Conservation (phyloP, 2,329 filamentous ascomycete genomes). For the Xylaria sp. region DNA sequence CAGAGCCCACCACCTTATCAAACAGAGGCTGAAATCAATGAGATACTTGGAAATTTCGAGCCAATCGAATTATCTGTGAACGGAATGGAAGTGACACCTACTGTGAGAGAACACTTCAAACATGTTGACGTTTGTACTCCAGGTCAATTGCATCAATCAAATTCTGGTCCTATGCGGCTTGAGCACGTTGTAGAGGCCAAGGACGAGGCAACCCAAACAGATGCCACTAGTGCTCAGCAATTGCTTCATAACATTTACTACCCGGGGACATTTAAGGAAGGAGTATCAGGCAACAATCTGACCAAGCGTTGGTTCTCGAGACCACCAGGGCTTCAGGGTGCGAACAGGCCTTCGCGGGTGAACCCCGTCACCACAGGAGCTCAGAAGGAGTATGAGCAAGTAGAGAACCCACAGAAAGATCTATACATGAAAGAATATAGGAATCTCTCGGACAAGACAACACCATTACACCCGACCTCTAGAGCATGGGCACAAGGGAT, state of each 20-base stretch:
- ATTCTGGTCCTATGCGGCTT: not conserved
- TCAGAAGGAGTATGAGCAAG: not conserved
- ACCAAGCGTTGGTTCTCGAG: not conserved
- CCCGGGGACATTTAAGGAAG: not conserved
- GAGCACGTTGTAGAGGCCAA: not conserved
- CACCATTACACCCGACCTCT: conserved; percentile 27
- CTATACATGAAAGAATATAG: not conserved
- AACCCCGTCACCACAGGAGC: not conserved
- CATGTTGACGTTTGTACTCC: not conserved
- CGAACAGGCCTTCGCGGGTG: not conserved
- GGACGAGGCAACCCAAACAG: conserved; percentile 10
- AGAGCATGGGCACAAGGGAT: conserved; percentile 24
- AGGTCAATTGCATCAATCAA: not conserved
- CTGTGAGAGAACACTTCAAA: not conserved
- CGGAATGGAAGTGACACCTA: not conserved
- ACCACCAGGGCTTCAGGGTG: not conserved
- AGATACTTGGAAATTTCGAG: conserved; percentile 1
- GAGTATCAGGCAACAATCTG: not conserved
- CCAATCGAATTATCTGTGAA: not conserved
- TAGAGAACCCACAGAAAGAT: not conserved
- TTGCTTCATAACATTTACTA: not conserved
- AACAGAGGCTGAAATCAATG: not conserved
- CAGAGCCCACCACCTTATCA: not conserved
- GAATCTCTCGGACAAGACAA: conserved; percentile 1
- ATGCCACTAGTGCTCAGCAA: not conserved